phyloP scores from a whole-genome alignment of 2,329 filamentous ascomycete genomes.

The Fusarium annulatum region DNA sequence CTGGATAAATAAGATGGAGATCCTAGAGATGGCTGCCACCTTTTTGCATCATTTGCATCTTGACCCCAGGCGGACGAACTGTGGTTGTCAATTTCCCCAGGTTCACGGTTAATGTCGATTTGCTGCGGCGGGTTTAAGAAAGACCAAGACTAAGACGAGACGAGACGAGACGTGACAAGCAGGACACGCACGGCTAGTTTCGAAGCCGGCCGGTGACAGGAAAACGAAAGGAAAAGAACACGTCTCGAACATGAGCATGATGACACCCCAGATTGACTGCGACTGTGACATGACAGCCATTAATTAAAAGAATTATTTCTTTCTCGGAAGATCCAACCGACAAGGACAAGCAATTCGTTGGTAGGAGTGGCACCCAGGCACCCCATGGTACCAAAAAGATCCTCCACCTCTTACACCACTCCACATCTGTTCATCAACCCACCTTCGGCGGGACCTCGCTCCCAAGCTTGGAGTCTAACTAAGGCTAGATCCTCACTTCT shows the following conservation, averaged over 20 bases:
- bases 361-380: conserved; percentile 33
- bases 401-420: conserved; percentile 44
- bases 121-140: background rate
- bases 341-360: conserved; percentile 19
- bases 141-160: background rate
- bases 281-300: conserved; percentile 1
- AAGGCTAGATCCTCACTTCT: conserved; percentile 40
- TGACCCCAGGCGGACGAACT: background rate
- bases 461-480: conserved; percentile 40
- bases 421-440: conserved; percentile 47
- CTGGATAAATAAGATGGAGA: conserved; percentile 22
- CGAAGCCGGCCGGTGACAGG: background rate
- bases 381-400: conserved; percentile 35
- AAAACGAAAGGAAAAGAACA: conserved; percentile 23
- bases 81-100: conserved; percentile 11
- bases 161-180: background rate
- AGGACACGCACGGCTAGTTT: conserved; percentile 8
- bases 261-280: conserved; percentile 13
- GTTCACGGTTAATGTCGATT: conserved; percentile 3
- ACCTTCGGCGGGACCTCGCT: conserved; percentile 47
- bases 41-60: background rate
- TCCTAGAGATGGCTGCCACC: conserved; percentile 36
- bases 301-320: background rate
- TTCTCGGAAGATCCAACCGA: conserved; percentile 37
- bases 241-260: conserved; percentile 20